Evolutionary conservation across 1,284 basidiomycete genomes (phyloP).

Genomic region (Mycosarcoma mackinlayi): DNA sequence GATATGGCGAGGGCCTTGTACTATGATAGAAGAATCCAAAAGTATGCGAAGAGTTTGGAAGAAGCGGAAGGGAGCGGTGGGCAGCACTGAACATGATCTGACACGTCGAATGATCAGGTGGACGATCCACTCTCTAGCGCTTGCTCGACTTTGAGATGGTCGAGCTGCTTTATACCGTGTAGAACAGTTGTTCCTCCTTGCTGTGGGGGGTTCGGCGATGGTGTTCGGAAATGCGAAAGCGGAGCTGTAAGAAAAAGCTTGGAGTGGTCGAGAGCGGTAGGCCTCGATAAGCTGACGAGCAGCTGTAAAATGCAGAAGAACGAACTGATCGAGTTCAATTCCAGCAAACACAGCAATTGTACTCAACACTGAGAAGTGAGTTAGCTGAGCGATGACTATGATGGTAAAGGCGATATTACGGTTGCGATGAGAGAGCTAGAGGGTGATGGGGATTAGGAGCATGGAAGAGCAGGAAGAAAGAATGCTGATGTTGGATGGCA

Average conservation of each 20-base stretch:
- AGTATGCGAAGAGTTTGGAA: slow-evolving; percentile 53
- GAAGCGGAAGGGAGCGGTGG: slow-evolving; percentile 50
- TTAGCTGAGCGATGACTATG: neutral
- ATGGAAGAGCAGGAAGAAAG: neutral
- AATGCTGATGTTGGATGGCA: neutral
- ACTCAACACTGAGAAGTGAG: neutral
- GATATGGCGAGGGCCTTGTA: slow-evolving; percentile 28
- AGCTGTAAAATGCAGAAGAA: neutral
- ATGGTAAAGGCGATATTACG: no score
- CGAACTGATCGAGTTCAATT: neutral
- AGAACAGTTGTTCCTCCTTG: neutral
- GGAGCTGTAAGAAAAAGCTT: no score
- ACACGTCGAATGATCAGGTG: slow-evolving; percentile 28
- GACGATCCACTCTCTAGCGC: slow-evolving; percentile 35
- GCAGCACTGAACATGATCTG: slow-evolving; percentile 51
- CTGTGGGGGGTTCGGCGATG: neutral
- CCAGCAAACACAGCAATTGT: neutral
- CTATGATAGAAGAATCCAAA: slow-evolving; percentile 51
- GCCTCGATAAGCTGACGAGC: neutral
- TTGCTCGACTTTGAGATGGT: slow-evolving; percentile 24
- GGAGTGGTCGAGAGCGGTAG: no score
- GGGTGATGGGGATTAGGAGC: neutral
- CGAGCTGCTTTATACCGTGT: slow-evolving; percentile 9
- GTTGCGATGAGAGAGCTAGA: neutral
- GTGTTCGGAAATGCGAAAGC: no score